Percentiles rank a stretch among this genome's conserved stretches.
Conservation (phyloP, 2,329 filamentous ascomycete genomes). For the Aspergillus novofumigatus region DNA sequence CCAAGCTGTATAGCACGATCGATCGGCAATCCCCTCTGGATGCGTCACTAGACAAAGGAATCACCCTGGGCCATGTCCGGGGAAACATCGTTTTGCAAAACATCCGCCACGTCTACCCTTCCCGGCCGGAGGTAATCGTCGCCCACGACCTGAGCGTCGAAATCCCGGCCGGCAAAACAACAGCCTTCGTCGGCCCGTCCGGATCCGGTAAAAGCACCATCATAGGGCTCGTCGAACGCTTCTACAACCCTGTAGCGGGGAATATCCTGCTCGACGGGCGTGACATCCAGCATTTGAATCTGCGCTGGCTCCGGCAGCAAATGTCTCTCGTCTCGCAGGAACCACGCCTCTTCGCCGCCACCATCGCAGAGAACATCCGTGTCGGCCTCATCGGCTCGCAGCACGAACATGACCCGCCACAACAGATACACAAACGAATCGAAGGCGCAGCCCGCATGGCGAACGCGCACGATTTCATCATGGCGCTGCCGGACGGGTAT, state of each 20-base stretch:
- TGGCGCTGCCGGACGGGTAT: conserved; percentile 22
- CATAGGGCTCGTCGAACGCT: conserved; percentile 52
- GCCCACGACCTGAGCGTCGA: conserved; percentile 41
- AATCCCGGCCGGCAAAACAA: conserved; percentile 47
- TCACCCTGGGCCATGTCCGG: conserved; percentile 18
- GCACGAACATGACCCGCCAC: conserved; percentile 57
- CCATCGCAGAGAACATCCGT: conserved; percentile 75
- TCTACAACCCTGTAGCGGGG: conserved; percentile 55
- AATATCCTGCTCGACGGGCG: conserved; percentile 62
- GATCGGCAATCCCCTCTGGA: conserved; percentile 39
- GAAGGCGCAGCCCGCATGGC: conserved; percentile 21
- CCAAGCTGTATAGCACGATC: conserved; percentile 38
- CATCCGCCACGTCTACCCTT: conserved; percentile 47
- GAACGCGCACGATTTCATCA: conserved; percentile 77
- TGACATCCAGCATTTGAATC: conserved; percentile 69
- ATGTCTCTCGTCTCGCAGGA: conserved; percentile 85
- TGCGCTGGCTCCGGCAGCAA: conserved; percentile 49
- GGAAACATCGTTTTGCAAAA: conserved; percentile 39
- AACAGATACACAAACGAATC: conserved; percentile 37
- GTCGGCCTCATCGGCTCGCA: conserved; percentile 58
- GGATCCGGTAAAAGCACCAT: conserved; percentile 39
- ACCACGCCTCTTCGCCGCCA: conserved; percentile 74
- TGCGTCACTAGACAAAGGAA: conserved; percentile 26
- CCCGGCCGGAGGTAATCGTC: conserved; percentile 41
- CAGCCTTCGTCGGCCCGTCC: conserved; percentile 56